phyloP scores from a whole-genome alignment of 2,329 filamentous ascomycete genomes.

The Pezicula rhizophila region DNA sequence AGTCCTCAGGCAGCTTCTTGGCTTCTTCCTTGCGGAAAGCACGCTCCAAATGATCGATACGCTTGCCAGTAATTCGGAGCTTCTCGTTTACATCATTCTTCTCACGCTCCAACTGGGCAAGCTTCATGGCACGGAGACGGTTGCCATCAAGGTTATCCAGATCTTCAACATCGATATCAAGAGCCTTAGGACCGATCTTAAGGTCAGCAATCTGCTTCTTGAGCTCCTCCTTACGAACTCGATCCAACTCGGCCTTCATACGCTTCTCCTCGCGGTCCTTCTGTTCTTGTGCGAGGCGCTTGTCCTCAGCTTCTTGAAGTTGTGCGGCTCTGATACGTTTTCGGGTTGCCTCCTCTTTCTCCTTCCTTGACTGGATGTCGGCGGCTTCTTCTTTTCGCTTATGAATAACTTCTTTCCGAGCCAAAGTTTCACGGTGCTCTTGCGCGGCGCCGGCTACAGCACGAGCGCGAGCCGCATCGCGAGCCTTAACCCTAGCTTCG shows the following conservation, averaged over 20 bases:
- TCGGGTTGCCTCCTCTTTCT: conserved; percentile 86
- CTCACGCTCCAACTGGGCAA: conserved; percentile 92
- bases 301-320: conserved; percentile 81
- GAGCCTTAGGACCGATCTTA: conserved; percentile 75
- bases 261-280: conserved; percentile 83
- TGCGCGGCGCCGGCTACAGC: conserved; percentile 84
- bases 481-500: conserved; percentile 71
- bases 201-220: conserved; percentile 90
- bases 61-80: conserved; percentile 86
- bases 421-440: conserved; percentile 80
- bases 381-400: conserved; percentile 97
- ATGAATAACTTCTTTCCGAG: conserved; percentile 84
- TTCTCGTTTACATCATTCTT: conserved; percentile 94
- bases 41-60: conserved; percentile 93
- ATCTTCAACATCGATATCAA: conserved; percentile 72
- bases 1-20: conserved; percentile 85
- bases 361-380: conserved; percentile 78
- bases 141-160: conserved; percentile 84
- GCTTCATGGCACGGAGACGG: conserved; percentile 87
- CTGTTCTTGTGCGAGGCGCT: conserved; percentile 86
- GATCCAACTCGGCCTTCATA: conserved; percentile 79
- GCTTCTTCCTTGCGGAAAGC: conserved; percentile 93
- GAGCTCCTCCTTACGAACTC: conserved; percentile 86
- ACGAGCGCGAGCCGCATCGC: conserved; percentile 71
- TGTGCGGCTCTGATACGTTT: conserved; percentile 84